Evolutionary conservation across 2,329 filamentous ascomycete genomes (phyloP).

Genomic region (Pseudogymnoascus sp.): DNA sequence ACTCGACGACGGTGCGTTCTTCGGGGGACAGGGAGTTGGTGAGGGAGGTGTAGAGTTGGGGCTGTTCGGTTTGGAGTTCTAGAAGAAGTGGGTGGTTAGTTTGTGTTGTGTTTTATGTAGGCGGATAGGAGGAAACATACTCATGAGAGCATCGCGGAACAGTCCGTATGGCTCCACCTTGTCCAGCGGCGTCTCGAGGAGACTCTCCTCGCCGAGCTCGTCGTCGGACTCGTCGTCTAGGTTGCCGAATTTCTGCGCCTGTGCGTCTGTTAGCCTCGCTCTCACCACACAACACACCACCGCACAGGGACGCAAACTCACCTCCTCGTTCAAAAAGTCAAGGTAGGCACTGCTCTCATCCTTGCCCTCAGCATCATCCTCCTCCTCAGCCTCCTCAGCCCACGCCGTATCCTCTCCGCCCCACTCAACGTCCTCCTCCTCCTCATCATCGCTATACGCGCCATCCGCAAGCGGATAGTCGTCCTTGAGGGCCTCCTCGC

Average conservation of each 20-base stretch:
- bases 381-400: conserved; percentile 56
- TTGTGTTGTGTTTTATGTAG: neutral
- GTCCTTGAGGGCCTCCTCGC: conserved; percentile 85
- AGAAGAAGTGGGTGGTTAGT: conserved; percentile 16
- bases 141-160: conserved; percentile 73
- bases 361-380: conserved; percentile 53
- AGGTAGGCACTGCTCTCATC: conserved; percentile 93
- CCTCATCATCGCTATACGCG: conserved; percentile 58
- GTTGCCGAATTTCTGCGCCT: conserved; percentile 77
- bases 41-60: conserved; percentile 75
- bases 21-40: conserved; percentile 70
- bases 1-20: conserved; percentile 73
- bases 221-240: conserved; percentile 68
- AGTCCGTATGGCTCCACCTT: conserved; percentile 90
- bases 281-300: neutral
- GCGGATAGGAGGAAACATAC: conserved; percentile 45
- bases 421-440: conserved; percentile 60
- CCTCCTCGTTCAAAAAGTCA: conserved; percentile 90
- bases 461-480: conserved; percentile 64
- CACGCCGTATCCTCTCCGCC: conserved; percentile 76
- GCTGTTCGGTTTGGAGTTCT: conserved; percentile 87
- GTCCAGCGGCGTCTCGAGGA: conserved; percentile 89
- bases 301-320: conserved; percentile 28
- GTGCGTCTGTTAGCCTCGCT: conserved; percentile 12
- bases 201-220: conserved; percentile 84